These are phyloP conservation scores for Paraconiothyrium sp. DNA, from an alignment of 2,329 filamentous ascomycete genomes.

Conservation along the genomic window DNA sequence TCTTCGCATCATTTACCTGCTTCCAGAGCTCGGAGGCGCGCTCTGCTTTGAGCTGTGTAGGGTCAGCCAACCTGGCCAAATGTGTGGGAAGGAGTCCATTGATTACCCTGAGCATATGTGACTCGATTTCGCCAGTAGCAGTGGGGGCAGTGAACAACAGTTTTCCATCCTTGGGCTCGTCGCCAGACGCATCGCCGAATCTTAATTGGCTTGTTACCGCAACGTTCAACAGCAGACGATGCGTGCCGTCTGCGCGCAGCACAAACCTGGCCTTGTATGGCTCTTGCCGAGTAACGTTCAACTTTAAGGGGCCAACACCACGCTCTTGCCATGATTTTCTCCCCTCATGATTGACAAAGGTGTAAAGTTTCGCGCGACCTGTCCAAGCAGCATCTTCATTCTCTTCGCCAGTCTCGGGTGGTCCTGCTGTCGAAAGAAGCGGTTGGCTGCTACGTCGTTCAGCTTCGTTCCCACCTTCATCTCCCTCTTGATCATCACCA, in stretches of 20 bases:
- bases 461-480: slow-evolving; percentile 43
- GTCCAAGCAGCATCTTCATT: slow-evolving; percentile 79
- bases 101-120: slow-evolving; percentile 66
- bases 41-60: slow-evolving; percentile 20
- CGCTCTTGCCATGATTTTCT: slow-evolving; percentile 86
- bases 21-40: slow-evolving; percentile 22
- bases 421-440: slow-evolving; percentile 67
- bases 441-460: slow-evolving; percentile 49
- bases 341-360: slow-evolving; percentile 67
- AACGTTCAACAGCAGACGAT: slow-evolving; percentile 87
- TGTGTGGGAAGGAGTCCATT: neutral
- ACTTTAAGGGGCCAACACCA: slow-evolving; percentile 82
- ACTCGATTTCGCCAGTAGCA: slow-evolving; percentile 60
- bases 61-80: slow-evolving; percentile 13
- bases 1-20: slow-evolving; percentile 11
- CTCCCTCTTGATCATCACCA: slow-evolving; percentile 62
- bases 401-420: slow-evolving; percentile 88
- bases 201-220: slow-evolving; percentile 80
- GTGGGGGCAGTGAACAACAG: slow-evolving; percentile 70
- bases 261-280: slow-evolving; percentile 74
- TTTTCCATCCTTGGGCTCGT: slow-evolving; percentile 75
- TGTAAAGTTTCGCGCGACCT: slow-evolving; percentile 85
- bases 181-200: slow-evolving; percentile 71
- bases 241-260: slow-evolving; percentile 90
- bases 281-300: slow-evolving; percentile 65